Evolutionary conservation across 2,329 filamentous ascomycete species (phyloP).

Genomic region (Botryotinia calthae): DNA sequence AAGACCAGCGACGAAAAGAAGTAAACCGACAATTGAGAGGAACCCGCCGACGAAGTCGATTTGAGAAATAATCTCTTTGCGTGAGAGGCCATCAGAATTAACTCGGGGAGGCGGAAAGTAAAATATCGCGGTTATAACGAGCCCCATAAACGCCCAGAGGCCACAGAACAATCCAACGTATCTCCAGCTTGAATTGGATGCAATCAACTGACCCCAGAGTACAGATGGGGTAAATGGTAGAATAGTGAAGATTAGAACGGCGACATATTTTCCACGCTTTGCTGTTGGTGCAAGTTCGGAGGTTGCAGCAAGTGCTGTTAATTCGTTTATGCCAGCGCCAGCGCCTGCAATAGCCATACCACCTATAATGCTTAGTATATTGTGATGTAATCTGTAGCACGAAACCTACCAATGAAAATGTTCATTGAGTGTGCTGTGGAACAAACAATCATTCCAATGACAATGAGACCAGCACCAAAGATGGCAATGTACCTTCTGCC

Average conservation of each 20-base stretch:
- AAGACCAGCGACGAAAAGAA: slow-evolving; percentile 51
- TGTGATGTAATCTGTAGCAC: neutral
- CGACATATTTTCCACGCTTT: slow-evolving; percentile 61
- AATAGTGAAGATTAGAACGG: slow-evolving; percentile 57
- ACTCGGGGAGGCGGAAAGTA: slow-evolving; percentile 53
- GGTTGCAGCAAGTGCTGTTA: slow-evolving; percentile 63
- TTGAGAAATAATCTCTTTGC: slow-evolving; percentile 42
- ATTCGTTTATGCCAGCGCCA: slow-evolving; percentile 65
- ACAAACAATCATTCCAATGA: slow-evolving; percentile 59
- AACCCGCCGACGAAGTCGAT: slow-evolving; percentile 53
- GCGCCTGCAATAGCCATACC: slow-evolving; percentile 56
- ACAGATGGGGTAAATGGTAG: slow-evolving; percentile 60
- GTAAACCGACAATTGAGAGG: slow-evolving; percentile 48
- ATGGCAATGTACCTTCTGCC: slow-evolving; percentile 60
- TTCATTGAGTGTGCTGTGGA: slow-evolving; percentile 59
- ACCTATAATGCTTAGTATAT: slow-evolving; percentile 37
- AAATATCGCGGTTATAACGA: slow-evolving; percentile 51
- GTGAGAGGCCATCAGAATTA: slow-evolving; percentile 42
- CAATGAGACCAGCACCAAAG: slow-evolving; percentile 51
- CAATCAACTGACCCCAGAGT: slow-evolving; percentile 57
- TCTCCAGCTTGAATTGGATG: slow-evolving; percentile 49
- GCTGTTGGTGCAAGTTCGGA: slow-evolving; percentile 65
- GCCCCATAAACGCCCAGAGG: slow-evolving; percentile 51
- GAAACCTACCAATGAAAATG: slow-evolving; percentile 53
- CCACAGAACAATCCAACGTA: slow-evolving; percentile 53